phyloP scores from a whole-genome alignment of 345 rosid species.

The Kernera saxatilis region DNA sequence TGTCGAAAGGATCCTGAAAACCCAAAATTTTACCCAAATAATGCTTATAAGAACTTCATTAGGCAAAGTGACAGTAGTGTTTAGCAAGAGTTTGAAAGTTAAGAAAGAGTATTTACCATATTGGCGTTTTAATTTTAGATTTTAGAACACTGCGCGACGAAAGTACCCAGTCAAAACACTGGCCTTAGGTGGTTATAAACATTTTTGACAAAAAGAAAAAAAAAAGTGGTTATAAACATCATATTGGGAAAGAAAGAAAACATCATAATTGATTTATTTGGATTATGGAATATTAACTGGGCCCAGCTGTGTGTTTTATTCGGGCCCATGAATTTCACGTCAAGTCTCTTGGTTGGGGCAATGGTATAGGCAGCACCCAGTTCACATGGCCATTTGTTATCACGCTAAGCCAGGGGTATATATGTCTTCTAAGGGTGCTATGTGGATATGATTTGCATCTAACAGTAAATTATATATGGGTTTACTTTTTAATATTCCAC shows the following conservation, averaged over 20 bases:
- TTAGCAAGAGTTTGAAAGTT: not conserved
- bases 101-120: not conserved
- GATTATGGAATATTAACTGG: constrained; percentile 16
- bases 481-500: constrained; percentile 16
- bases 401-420: constrained; percentile 6
- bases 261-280: not conserved
- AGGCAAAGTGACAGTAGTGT: not conserved
- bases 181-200: not conserved
- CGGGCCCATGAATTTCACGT: constrained; percentile 23
- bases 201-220: no score
- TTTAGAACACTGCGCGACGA: not conserved
- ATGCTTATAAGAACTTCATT: not conserved
- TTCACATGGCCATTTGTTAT: constrained; percentile 8
- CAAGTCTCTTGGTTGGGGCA: not conserved
- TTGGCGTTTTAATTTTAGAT: not conserved
- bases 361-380: constrained; percentile 4
- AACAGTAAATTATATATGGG: constrained; percentile 18
- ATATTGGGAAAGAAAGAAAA: not conserved
- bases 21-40: not conserved
- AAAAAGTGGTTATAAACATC: not conserved
- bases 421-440: not conserved
- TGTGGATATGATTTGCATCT: constrained; percentile 18
- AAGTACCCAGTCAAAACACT: not conserved
- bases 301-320: constrained; percentile 10
- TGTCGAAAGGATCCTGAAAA: not conserved